Percentiles rank a stretch among this genome's conserved stretches.
Evolutionary conservation across 768 basidiomycete genomes (phyloP).

Genomic region (Lactifluus rugatus): DNA sequence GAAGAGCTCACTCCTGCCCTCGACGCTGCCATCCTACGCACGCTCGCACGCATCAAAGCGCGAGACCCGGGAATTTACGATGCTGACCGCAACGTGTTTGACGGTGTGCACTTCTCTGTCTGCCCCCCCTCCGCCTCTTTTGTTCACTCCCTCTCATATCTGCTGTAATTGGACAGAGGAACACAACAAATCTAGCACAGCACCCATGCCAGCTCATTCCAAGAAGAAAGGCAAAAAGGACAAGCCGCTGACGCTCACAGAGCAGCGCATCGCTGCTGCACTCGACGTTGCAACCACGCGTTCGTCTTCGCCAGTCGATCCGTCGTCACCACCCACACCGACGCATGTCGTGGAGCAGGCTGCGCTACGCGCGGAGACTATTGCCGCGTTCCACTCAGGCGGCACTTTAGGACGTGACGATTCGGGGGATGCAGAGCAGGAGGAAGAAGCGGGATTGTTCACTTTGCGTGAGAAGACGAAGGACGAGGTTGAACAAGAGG

Average conservation of each 20-base stretch:
- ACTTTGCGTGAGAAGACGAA: constrained; percentile 66
- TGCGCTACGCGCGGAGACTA: constrained; percentile 68
- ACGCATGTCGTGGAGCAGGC: constrained; percentile 77
- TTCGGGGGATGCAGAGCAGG: constrained; percentile 32
- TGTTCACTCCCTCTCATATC: not conserved
- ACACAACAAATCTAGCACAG: constrained; percentile 37
- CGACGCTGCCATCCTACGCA: constrained; percentile 89
- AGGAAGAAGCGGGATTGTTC: constrained; percentile 58
- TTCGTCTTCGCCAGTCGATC: constrained; percentile 35
- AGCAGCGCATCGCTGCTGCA: constrained; percentile 55
- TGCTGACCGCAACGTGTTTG: constrained; percentile 57
- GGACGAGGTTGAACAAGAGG: constrained; percentile 68
- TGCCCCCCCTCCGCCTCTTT: not conserved
- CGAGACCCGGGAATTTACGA: constrained; percentile 85
- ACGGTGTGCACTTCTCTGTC: constrained; percentile 40
- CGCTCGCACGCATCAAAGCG: constrained; percentile 71
- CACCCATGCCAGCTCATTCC: constrained; percentile 21
- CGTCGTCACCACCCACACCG: constrained; percentile 33
- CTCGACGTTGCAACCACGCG: constrained; percentile 49
- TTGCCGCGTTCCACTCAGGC: constrained; percentile 65
- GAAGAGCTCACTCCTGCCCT: constrained; percentile 89
- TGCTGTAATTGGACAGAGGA: constrained; percentile 43
- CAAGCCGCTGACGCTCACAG: constrained; percentile 68
- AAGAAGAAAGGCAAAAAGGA: constrained; percentile 52
- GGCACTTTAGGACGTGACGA: constrained; percentile 20